Percentiles rank a stretch among this genome's conserved stretches.
Conservation (phyloP, 192 early-diverging fungal species). For the Backusella psychrophila region DNA sequence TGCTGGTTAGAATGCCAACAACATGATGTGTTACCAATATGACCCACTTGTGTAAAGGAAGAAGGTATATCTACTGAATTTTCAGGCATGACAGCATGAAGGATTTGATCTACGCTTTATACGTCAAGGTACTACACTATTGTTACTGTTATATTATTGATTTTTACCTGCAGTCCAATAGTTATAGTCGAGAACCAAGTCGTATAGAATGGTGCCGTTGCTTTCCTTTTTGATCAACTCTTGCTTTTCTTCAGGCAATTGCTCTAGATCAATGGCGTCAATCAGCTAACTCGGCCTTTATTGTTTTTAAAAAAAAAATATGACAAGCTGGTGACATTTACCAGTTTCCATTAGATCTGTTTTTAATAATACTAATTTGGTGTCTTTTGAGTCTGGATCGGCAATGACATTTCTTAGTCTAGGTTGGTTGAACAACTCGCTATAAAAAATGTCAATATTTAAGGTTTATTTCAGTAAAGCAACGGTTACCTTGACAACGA, state of each 20-base stretch:
- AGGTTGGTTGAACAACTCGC: slow-evolving; percentile 17
- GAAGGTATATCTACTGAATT: slow-evolving; percentile 30
- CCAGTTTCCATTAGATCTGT: slow-evolving; percentile 33
- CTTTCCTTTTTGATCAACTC: not conserved
- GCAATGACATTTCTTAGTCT: slow-evolving; percentile 7
- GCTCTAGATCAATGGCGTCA: slow-evolving; percentile 23
- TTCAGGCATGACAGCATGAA: slow-evolving; percentile 11
- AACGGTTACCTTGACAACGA: not conserved
- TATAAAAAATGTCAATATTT: not conserved
- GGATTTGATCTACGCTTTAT: slow-evolving; percentile 2
- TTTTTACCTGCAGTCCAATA: slow-evolving; percentile 75
- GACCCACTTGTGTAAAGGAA: slow-evolving; percentile 83
- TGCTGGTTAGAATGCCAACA: not conserved
- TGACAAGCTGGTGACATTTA: not conserved
- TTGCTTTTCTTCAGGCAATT: not conserved
- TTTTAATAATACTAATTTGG: slow-evolving; percentile 45
- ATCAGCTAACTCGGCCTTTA: slow-evolving; percentile 38
- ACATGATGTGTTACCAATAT: slow-evolving; percentile 69
- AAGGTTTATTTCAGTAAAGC: not conserved
- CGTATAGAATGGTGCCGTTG: not conserved
- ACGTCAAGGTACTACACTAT: not conserved
- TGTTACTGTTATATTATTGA: not conserved
- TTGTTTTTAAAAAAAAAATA: not conserved
- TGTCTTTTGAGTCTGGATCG: slow-evolving; percentile 47
- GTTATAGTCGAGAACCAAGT: not conserved